These are phyloP conservation scores for Biscutella auriculata DNA, from an alignment of 441 rosid species.

Conservation along the genomic window DNA sequence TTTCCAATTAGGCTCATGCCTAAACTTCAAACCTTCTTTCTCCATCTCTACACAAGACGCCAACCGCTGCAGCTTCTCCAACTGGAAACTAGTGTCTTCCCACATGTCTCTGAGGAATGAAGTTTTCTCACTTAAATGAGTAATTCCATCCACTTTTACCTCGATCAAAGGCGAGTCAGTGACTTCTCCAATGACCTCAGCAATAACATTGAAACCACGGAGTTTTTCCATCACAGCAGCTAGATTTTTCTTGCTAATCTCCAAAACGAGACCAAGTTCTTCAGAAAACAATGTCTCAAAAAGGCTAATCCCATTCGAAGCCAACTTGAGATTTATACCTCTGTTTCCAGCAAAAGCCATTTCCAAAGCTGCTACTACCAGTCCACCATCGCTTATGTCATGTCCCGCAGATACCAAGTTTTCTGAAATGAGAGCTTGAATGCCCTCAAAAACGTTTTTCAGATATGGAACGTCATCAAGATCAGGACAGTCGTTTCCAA, in stretches of 20 bases:
- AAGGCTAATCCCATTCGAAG: conserved; percentile 46
- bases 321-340: conserved; percentile 49
- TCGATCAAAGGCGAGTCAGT: conserved; percentile 42
- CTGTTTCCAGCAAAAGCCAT: conserved; percentile 95
- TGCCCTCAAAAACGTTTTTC: conserved; percentile 54
- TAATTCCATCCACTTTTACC: conserved; percentile 47
- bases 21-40: conserved; percentile 71
- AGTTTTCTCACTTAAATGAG: conserved; percentile 49
- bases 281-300: conserved; percentile 78
- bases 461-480: conserved; percentile 74
- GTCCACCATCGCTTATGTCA: conserved; percentile 93
- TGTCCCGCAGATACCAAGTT: conserved; percentile 73
- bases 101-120: conserved; percentile 72
- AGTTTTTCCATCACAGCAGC: conserved; percentile 51
- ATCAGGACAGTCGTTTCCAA: conserved; percentile 84
- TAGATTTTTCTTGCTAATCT: conserved; percentile 54
- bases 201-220: conserved; percentile 28
- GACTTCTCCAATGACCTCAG: conserved; percentile 66
- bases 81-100: conserved; percentile 90
- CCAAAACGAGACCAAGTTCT: conserved; percentile 77
- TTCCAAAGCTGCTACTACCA: conserved; percentile 60
- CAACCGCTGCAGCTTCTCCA: conserved; percentile 72
- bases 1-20: conserved; percentile 72
- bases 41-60: conserved; percentile 77
- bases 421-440: conserved; percentile 56